These are phyloP conservation scores for Peronospora belbahrii DNA, from an alignment of 352 stramenopile species.

Conservation along the genomic window DNA sequence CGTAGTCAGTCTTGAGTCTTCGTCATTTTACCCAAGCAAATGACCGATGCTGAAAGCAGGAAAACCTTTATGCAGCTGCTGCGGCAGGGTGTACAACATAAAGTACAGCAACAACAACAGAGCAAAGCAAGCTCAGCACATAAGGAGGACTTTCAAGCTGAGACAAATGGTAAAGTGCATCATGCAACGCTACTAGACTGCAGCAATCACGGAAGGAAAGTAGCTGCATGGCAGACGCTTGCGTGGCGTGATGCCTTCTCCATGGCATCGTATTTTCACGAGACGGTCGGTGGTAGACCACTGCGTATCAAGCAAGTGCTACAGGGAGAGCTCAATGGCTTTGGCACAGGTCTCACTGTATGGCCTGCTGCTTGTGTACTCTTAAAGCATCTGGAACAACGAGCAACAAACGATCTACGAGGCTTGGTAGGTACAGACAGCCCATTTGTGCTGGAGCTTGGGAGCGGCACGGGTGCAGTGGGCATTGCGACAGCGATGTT, in stretches of 20 bases:
- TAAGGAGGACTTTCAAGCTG: conserved; percentile 11
- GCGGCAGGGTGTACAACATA: conserved; percentile 50
- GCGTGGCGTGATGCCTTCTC: conserved; percentile 68
- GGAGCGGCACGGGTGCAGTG: conserved; percentile 87
- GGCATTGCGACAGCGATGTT: conserved; percentile 86
- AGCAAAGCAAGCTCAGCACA: conserved; percentile 5
- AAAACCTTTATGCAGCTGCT: conserved; percentile 51
- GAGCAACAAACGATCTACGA: conserved; percentile 24
- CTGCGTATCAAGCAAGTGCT: conserved; percentile 67
- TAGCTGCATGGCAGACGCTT: conserved; percentile 52
- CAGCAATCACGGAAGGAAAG: not conserved
- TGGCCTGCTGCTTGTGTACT: conserved; percentile 79
- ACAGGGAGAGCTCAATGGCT: conserved; percentile 72
- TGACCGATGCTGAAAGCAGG: conserved; percentile 22
- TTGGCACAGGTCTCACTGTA: conserved; percentile 74
- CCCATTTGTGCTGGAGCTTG: conserved; percentile 84
- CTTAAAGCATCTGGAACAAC: conserved; percentile 72
- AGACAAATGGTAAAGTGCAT: conserved; percentile 16
- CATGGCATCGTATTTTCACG: conserved; percentile 56
- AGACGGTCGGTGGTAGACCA: conserved; percentile 29
- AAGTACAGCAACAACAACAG: conserved; percentile 22
- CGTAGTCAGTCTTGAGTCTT: conserved; percentile 9
- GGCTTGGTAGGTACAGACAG: conserved; percentile 7
- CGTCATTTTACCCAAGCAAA: conserved; percentile 3
- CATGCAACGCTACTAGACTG: conserved; percentile 9